phyloP scores from a whole-genome alignment of 345 rosid species.

The Moringa oleifera region DNA sequence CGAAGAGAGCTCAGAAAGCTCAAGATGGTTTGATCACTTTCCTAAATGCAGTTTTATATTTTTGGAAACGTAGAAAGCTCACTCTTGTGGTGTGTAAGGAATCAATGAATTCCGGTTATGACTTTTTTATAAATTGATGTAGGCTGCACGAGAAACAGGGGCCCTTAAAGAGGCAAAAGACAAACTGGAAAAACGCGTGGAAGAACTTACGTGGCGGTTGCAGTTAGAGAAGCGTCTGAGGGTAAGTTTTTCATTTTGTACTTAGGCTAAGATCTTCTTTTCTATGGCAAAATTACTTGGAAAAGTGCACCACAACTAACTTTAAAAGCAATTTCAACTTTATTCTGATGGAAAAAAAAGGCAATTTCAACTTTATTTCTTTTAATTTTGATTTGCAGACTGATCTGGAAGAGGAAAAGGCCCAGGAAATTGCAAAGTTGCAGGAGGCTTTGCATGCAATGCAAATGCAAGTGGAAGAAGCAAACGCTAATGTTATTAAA shows the following conservation, averaged over 20 bases:
- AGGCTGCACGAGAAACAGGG: conserved; percentile 96
- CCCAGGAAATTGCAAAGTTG: conserved; percentile 82
- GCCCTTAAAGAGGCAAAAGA: conserved; percentile 98
- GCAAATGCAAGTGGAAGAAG: conserved; percentile 86
- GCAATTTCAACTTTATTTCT: conserved; percentile 3
- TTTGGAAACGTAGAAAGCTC: conserved; percentile 5
- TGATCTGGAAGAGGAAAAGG: conserved; percentile 90
- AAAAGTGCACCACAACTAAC: not conserved
- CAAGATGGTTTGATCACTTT: conserved; percentile 60
- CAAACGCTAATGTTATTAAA: conserved; percentile 67
- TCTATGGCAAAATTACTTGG: not conserved
- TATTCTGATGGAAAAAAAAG: no score
- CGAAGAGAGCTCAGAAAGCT: conserved; percentile 83
- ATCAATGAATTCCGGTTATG: conserved; percentile 15
- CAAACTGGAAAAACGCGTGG: conserved; percentile 97
- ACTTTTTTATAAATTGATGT: conserved; percentile 23
- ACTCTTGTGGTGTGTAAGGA: no score
- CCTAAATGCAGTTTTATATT: not conserved
- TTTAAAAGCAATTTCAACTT: no score
- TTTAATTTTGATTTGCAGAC: conserved; percentile 38
- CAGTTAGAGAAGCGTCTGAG: conserved; percentile 94
- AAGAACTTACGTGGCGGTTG: conserved; percentile 94
- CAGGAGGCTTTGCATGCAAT: conserved; percentile 73
- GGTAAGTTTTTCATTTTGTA: conserved; percentile 38
- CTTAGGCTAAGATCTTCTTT: not conserved